Evolutionary conservation across 2,329 filamentous ascomycete species (phyloP), one percentile per base, ranked within the genome.

Genomic region (Aspergillus ochraceoroseus): DNA sequence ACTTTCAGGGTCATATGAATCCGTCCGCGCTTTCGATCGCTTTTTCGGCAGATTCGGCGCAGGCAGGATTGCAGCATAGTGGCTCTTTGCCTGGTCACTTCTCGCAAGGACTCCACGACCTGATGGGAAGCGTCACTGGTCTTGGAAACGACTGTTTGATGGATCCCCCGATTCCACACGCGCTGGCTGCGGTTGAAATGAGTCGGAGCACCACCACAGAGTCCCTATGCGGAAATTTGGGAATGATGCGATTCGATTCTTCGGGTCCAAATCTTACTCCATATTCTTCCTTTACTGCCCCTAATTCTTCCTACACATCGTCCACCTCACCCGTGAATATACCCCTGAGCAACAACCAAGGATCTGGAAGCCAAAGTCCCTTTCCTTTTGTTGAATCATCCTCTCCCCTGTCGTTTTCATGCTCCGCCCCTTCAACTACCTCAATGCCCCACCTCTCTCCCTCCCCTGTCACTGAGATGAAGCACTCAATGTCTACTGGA

Each of bases 381-480:
- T 57, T 61, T 54, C 51, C 52, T 43, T 59, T 59, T 25, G 51
- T 54, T 39, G 58, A 62, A 15, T 34, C 42, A 42, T 53, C 56
- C 47, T 54, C 57, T 49, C 50, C 53, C 46, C 44, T 48, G 48
- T 56, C 51, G 18, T 62, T 64, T 56, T 64, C 59, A 36, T 58
- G 57, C 39, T 65, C 65, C 22, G 62, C 62, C 11, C 61, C 62
- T 31, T 54, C 61, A 41, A 52, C 61, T 29, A 57, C 57, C 22
- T 53, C 60, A 7, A 50, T 57, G 33, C 52, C 54, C 43, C 58
- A 52, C 50, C 52, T 62, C 41, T 50, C 61, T 49, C 54, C 61
- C 54, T 67, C 62, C 60, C 58, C 62, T 14, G 62, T 62, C 52
- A 59, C 66, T 56, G 70, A 75, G 57, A 75, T 76, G 72, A 66